These are phyloP conservation scores for Paramecium bursaria DNA, from an alignment of 73 alveolate genomes.

Conservation along the genomic window DNA sequence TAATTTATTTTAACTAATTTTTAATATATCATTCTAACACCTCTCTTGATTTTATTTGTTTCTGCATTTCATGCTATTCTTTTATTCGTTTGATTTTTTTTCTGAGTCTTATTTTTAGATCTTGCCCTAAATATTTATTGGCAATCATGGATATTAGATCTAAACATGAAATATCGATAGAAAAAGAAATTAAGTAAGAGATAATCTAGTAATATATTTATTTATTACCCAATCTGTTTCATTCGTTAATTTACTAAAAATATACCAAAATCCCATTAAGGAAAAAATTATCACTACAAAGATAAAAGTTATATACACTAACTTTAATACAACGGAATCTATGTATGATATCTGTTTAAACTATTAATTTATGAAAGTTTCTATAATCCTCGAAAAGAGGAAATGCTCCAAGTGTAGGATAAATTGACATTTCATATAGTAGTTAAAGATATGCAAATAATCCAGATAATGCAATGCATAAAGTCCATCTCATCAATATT, in stretches of 20 bases:
- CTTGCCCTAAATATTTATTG: conserved; percentile 10
- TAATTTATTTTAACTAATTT: too few relatives aligned
- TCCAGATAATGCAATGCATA: too few relatives aligned
- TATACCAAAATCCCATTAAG: background rate
- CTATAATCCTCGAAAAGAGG: too few relatives aligned
- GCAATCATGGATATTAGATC: background rate
- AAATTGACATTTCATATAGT: too few relatives aligned
- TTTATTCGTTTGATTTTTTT: background rate
- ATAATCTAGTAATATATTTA: background rate
- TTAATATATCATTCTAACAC: too few relatives aligned
- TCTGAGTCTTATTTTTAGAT: background rate
- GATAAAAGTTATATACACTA: background rate
- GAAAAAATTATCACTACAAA: background rate
- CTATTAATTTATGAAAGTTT: background rate
- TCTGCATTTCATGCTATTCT: too few relatives aligned
- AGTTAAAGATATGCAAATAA: too few relatives aligned
- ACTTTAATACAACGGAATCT: background rate
- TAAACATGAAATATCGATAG: background rate
- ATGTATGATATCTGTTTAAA: background rate
- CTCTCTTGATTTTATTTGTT: too few relatives aligned
- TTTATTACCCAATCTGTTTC: background rate
- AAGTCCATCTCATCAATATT: too few relatives aligned
- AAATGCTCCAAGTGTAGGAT: too few relatives aligned
- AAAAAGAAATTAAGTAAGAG: background rate
- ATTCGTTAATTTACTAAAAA: background rate